Evolutionary conservation across 352 stramenopile genomes (phyloP).

Genomic region (Phytophthora pisi): DNA sequence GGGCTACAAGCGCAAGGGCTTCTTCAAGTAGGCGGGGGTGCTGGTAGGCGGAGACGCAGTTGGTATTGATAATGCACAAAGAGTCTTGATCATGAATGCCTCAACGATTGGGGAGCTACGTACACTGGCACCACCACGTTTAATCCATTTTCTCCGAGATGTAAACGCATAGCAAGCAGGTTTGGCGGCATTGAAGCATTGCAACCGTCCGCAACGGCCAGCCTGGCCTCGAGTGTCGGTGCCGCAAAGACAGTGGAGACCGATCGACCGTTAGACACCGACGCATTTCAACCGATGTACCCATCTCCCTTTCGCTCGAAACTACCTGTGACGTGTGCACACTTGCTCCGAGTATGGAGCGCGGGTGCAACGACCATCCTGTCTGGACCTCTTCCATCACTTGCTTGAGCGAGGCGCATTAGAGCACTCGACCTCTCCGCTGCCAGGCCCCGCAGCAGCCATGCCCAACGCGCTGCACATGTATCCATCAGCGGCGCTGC

Average conservation of each 20-base stretch:
- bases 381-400: not conserved
- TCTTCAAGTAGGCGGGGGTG: conserved; percentile 29
- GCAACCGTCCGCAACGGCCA: not conserved
- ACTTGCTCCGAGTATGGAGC: conserved; percentile 14
- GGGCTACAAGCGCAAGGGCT: conserved; percentile 39
- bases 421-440: not conserved
- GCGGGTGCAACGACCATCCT: conserved; percentile 11
- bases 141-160: too few relatives aligned
- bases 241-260: not conserved
- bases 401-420: not conserved
- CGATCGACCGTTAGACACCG: conserved; percentile 19
- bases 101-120: not conserved
- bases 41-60: not conserved
- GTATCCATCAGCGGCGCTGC: conserved; percentile 42
- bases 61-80: conserved; percentile 12
- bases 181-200: not conserved
- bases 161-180: too few relatives aligned
- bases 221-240: not conserved
- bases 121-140: not conserved
- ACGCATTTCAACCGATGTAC: conserved; percentile 1
- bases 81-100: not conserved
- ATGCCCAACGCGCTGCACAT: conserved; percentile 52
- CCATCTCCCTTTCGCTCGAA: conserved; percentile 11
- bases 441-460: not conserved
- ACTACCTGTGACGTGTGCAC: conserved; percentile 34